Base-by-base conservation (phyloP, 208 protist genomes). In the Cochliopodium minus region DNA sequence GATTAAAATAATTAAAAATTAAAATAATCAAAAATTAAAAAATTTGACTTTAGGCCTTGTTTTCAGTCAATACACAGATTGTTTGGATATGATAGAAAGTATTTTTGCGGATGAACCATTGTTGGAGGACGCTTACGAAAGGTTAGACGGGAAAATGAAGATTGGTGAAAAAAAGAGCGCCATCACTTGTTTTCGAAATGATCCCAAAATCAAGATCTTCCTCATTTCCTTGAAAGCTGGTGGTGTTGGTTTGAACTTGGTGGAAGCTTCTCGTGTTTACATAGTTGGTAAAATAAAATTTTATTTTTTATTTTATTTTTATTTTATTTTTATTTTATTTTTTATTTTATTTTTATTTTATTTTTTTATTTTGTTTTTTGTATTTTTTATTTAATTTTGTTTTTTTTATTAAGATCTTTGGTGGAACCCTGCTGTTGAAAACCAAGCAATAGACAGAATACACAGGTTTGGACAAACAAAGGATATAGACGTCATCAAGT, bases 201-300 rank as follows among this genome's bases (percentile, higher is more conserved):
- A 74, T 30, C 9, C 4, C n/a, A 7, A 22, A 0, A 29, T 62
- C 15, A 34, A 48, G 7, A 68, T 83, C 26, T 81, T 93, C 28
- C 67, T 96, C 32, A 85, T 90, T 7, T 93, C 86, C 49, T 88
- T 93, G 56, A 88, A 86, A 10, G 81, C 88, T 15, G 93, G 87
- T 17, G 92, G 92, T 45, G 81, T 95, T 26, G 93, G 93, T 7
- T 72, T 98, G 6, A 97, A 97, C 54, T 79, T 97, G 13, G 94
- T 86, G 1, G 80, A 73, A 6, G 93, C 93, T 3, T 93, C 85
- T 51, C 73, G 90, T 40, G 87, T 96, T 0, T 69, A 93, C 26
- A 65, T 97, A n/a, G n/a, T n/a, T n/a, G n/a, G n/a, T n/a, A n/a
- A 0, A 2, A 74, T 5, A 74, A 81, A 49, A 59, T 72, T 17